Percentiles rank a stretch among this genome's conserved stretches.
phyloP scores from a whole-genome alignment of 345 rosid species.

The Eucalyptus tenuipes region DNA sequence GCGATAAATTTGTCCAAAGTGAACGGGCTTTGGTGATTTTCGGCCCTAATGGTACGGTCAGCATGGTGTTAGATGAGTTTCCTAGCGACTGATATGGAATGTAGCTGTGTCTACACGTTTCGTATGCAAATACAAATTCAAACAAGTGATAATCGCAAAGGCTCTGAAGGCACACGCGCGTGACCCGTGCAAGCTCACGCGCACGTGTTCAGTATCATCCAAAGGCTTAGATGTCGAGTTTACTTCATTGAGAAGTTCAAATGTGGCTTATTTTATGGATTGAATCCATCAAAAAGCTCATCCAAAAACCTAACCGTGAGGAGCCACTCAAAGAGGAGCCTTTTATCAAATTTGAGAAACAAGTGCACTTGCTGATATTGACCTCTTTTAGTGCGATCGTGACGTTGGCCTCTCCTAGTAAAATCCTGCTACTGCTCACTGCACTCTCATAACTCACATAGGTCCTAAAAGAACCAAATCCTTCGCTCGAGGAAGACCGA shows the following conservation, averaged over 20 bases:
- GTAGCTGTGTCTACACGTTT: not conserved
- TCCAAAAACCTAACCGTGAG: not conserved
- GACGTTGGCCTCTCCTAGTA: not conserved
- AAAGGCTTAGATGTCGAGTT: not conserved
- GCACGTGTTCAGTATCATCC: not conserved
- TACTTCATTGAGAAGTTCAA: not conserved
- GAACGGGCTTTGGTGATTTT: not conserved
- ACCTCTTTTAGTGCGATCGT: not conserved
- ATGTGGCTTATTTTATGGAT: not conserved
- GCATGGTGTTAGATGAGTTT: not conserved
- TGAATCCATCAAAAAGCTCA: not conserved
- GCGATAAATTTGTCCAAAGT: not conserved
- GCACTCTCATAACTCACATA: not conserved
- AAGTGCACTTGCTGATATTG: not conserved
- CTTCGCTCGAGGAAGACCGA: not conserved
- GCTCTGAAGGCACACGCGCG: too few species aligned
- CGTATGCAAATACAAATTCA: not conserved
- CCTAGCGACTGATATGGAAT: not conserved
- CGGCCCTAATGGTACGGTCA: not conserved
- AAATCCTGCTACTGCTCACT: not conserved
- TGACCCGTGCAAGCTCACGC: too few species aligned
- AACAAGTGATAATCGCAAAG: too few species aligned
- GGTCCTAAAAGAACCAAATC: not conserved
- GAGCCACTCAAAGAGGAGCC: not conserved
- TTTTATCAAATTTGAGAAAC: not conserved